Evolutionary conservation across 176 grass and related monocot genomes (phyloP).

Genomic region (Bonia amplexicaulis): DNA sequence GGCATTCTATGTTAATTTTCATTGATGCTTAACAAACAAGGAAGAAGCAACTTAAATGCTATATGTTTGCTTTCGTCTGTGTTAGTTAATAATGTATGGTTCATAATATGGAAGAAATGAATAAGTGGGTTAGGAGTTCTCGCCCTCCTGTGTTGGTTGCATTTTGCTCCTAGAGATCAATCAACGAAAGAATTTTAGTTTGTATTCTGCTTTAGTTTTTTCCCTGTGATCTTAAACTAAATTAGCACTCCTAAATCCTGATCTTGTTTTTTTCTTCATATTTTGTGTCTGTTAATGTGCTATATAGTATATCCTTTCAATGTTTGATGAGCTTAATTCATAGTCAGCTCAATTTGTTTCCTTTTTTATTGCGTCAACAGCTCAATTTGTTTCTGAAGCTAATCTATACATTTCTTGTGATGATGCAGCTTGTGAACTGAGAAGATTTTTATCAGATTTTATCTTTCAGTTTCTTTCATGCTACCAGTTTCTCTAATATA

Average conservation of each 20-base stretch:
- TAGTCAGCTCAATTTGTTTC: background rate
- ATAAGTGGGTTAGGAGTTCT: background rate
- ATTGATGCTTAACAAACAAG: background rate
- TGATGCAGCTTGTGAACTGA: background rate
- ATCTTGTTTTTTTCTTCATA: background rate
- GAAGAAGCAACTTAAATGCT: background rate
- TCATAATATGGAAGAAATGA: background rate
- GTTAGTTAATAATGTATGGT: background rate
- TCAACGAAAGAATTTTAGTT: background rate
- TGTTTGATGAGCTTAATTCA: background rate
- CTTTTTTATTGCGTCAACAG: background rate
- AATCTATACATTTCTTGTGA: background rate
- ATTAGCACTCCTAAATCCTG: background rate
- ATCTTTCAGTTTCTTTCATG: background rate
- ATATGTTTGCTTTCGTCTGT: background rate
- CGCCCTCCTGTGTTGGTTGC: background rate
- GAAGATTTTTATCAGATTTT: background rate
- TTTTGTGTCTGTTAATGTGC: background rate
- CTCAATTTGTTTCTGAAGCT: background rate
- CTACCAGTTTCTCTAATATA: background rate
- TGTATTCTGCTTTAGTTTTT: background rate
- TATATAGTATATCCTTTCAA: background rate
- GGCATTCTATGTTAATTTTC: background rate
- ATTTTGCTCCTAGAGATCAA: background rate
- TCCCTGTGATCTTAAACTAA: background rate